These are phyloP conservation scores for Stachybotrys chartarum DNA, from an alignment of 2,329 filamentous ascomycete species.

Conservation along the genomic window DNA sequence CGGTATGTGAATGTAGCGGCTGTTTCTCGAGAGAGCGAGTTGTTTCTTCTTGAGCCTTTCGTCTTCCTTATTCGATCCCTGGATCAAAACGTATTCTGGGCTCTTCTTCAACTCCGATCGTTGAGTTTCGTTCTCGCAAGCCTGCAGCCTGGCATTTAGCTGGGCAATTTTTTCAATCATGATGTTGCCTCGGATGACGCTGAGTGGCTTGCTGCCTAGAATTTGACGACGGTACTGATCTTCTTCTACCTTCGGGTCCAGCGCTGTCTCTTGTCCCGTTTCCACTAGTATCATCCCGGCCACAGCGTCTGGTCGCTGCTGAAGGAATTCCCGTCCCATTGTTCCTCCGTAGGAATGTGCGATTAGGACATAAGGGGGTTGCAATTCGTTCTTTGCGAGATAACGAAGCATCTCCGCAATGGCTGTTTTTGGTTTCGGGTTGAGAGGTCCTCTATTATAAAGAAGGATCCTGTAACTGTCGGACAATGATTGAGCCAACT, in stretches of 20 bases:
- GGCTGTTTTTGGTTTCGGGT: conserved; percentile 1
- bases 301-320: conserved; percentile 6
- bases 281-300: conserved; percentile 13
- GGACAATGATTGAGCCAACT: conserved; percentile 4
- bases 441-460: conserved; percentile 6
- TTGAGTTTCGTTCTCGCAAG: background rate
- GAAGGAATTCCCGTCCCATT: conserved; percentile 9
- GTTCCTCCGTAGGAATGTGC: conserved; percentile 14
- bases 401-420: conserved; percentile 1
- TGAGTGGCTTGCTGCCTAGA: conserved; percentile 8
- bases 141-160: background rate
- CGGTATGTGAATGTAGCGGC: conserved; percentile 10
- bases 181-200: conserved; percentile 11
- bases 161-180: conserved; percentile 9
- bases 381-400: background rate
- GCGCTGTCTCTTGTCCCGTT: conserved; percentile 12
- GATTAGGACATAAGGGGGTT: conserved; percentile 5
- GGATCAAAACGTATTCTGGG: conserved; percentile 7
- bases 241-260: conserved; percentile 6
- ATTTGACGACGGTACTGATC: conserved; percentile 8
- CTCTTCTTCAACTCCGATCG: background rate
- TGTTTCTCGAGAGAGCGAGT: conserved; percentile 7
- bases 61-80: conserved; percentile 10
- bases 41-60: conserved; percentile 12
- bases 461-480: conserved; percentile 6